Base-by-base conservation (phyloP, 768 basidiomycete species). In the Chalciporus chontae region DNA sequence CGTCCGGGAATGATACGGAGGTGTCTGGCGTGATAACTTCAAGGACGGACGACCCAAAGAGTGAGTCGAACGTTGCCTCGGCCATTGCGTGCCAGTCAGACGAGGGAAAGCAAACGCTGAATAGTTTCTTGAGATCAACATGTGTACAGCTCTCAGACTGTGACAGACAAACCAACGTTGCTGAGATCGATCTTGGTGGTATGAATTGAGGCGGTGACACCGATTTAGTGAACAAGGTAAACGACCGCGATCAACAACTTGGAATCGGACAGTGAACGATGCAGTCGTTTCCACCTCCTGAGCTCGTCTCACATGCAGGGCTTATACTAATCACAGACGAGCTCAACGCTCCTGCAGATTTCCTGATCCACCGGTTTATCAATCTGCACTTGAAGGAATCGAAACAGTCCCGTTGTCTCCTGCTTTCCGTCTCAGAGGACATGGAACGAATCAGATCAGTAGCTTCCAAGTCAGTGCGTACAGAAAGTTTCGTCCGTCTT, bases 261-360 rank as follows among this genome's bases (percentile, higher is more conserved):
- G 8, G 18, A 37, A 19, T 32, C 11, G 32, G 14, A 32, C 32
- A 29, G 27, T 21, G 40, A n/a, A n/a, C n/a, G n/a, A 66, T 66
- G 65, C 64, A 80, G 76, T 53, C 62, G 69, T 76, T 83, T 56
- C 73, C 80, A 26, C 79, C 82, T 1, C 73, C 75, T 19, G 70
- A 79, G 17, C 71, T 86, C 13, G 65, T 71, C 8, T 71, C 78
- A 13, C 71, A 78, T 29, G 72, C 73, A 24, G 74, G 81, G 8
- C 58, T 83, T 14, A 57, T 87, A 10, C 69, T 90, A 0, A 72
- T 91, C 6, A 85, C 87, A 6, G 89, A 91, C 57, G 77, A 87
- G 43, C 71, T 90, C 0, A 69, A 75, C 0, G 78, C 89, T 0
- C 83, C 89, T 2, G 85, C 81, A 10, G 86, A 89, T 51, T 91